Evolutionary conservation across 768 basidiomycete genomes (phyloP).

Genomic region (Tephrocybe sp.): DNA sequence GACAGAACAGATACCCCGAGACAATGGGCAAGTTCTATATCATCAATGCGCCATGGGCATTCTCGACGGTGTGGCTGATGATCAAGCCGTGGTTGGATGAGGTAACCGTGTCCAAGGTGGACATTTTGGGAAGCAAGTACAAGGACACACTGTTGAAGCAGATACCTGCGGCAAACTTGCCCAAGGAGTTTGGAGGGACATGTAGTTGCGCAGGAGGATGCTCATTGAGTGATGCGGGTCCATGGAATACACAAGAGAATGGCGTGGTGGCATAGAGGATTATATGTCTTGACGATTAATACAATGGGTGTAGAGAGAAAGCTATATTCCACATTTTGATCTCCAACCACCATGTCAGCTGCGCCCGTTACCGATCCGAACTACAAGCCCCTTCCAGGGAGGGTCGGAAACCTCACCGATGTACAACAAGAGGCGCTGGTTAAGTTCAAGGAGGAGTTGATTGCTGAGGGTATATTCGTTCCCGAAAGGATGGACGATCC

Average conservation of each 20-base stretch:
- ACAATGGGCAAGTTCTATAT: constrained; percentile 99
- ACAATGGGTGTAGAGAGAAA: background rate
- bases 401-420: constrained; percentile 72
- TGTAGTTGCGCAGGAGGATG: constrained; percentile 83
- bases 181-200: constrained; percentile 79
- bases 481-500: constrained; percentile 56
- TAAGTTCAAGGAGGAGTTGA: constrained; percentile 63
- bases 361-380: constrained; percentile 61
- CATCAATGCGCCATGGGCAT: constrained; percentile 95
- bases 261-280: background rate
- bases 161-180: constrained; percentile 83
- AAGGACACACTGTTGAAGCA: constrained; percentile 76
- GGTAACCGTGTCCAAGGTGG: constrained; percentile 94
- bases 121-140: constrained; percentile 76
- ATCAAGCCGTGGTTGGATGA: constrained; percentile 95
- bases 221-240: constrained; percentile 85
- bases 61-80: constrained; percentile 82
- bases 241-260: constrained; percentile 62
- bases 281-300: background rate
- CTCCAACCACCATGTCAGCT: constrained; percentile 10
- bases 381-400: constrained; percentile 68
- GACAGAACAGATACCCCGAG: constrained; percentile 92
- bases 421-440: constrained; percentile 64
- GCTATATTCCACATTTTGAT: constrained; percentile 5
- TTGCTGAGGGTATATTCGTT: constrained; percentile 60